Evolutionary conservation across 1,284 basidiomycete genomes (phyloP), one percentile per base, ranked within the genome.

Genomic region (Moesziomyces aphidis): DNA sequence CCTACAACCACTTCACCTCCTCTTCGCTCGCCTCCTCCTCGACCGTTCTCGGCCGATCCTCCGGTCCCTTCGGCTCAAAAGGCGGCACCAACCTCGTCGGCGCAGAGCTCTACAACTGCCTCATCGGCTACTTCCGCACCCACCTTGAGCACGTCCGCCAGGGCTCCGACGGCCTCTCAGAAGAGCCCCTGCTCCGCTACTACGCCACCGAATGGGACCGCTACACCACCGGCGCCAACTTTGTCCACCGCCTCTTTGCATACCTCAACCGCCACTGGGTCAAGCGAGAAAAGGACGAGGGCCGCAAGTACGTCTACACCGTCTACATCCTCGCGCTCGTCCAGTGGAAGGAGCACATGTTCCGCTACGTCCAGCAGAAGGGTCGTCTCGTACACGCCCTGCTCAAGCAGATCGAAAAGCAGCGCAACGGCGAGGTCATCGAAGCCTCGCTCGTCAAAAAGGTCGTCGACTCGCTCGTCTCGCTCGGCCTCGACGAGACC

Each of bases 191-290:
- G 45, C 87, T 99, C 64, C 91, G 91, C 73, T 97, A 93, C 86
- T 99, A 99, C 82, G 93, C 94, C 4, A 85, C 88, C 59, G 93
- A 97, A 85, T 99, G 97, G 96, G 92, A 95, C 82, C 89, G 94
- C 46, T 99, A 97, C 86, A 99, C 96, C 0, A 94, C 91, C 0
- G 96, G 96, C 63, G 95, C 96, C 10, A 94, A 93, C 85, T 98
- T 95, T 85, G 92, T 99, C 83, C 80, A 83, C 61, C 76, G 82
- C 21, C 87, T 99, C 46, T 98, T 98, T 87, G 92, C 93, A 22
- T 98, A 98, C 86, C 90, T 98, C 67, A 98, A 99, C 85, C 93
- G 96, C 64, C 95, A 98, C 86, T 99, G 97, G 97, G 95, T 99
- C 52, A 97, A 97, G 87, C 90, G 96, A 49, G 95, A 99, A 85